Evolutionary conservation across 177 flowering plant species (phyloP), one percentile per base, ranked within the genome.

Genomic region (Vitis hybrid): DNA sequence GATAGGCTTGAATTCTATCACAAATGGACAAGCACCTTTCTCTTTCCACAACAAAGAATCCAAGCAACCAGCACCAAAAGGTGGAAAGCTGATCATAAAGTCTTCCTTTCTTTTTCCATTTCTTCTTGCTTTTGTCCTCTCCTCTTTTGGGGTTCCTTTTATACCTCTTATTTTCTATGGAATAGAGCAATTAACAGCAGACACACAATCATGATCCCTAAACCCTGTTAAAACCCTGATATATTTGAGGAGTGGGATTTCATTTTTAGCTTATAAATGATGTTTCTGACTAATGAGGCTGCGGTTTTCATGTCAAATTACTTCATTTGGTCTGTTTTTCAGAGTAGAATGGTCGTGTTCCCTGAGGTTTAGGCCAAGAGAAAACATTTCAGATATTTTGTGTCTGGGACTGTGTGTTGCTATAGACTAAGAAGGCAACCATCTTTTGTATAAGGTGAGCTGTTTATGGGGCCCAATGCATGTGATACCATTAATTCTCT

Each of bases 1-100:
- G 84, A 81, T 73, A 76, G 58, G 65, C 67, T 71, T 76, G 77
- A 74, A 72, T 59, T 56, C 51, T 68, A 20, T 71, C 76, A 63
- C 57, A 72, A 70, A 80, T 72, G 66, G 67, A 58, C 76, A 71
- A 71, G 50, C 65, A 52, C 69, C 73, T 78, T 78, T 81, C 66
- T 66, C 19, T 62, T 75, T 74, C 79, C 72, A 59, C 50, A 51
- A n/a, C 47, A 20, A 72, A 70, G 28, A 59, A 73, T 57, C 71
- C 56, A 52, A 65, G 63, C 77, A 67, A 51, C 3, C 4, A 68
- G 70, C 51, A 49, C 69, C 61, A 77, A 77, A 68, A 66, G 74
- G 50, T 67, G 74, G 69, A 82, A 76, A 78, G 73, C 33, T 70
- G 52, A 54, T 24, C 59, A 64, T 60, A 74, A 71, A 55, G 69